Base-by-base conservation (phyloP, 345 rosid species). In the Salix koriyanagi region DNA sequence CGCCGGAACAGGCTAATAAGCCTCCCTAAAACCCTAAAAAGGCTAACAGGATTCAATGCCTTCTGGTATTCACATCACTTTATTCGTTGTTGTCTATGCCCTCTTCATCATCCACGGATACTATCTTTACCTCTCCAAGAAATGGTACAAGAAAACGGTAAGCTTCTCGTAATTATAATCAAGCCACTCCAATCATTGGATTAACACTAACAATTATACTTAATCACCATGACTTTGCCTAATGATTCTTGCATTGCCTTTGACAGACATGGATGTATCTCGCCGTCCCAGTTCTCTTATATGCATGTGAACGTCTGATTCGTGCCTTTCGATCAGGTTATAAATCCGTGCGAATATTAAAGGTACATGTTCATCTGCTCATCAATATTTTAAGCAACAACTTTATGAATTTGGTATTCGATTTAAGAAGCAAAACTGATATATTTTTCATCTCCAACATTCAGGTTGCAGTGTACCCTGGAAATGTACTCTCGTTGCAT, bases 211-310 rank as follows among this genome's bases (percentile, higher is more conserved):
- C 46, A 42, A 0, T 42, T 10, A 42, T 42, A 42, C 46, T 42
- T 0, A 10, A n/a, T 61, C 30, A 62, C 11, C 30, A 25, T 62
- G 7, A 10, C 36, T 11, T 26, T 12, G 52, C 14, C 41, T 66
- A 9, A 66, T 37, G 7, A 19, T 10, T 72, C 12, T 15, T 50
- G 30, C 41, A 8, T n/a, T 13, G 65, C 42, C 4, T 2, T 34
- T 81, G 64, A 60, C 87, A 93, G 97, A 91, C 98, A 16, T 91
- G 98, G 98, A 91, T 94, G 98, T 94, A 94, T 76, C 81, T 91
- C 14, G 91, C 98, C 10, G 75, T 86, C 60, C 98, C 98, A 10
- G 76, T 90, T 30, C 2, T 83, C 37, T 28, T 94, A 36, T 90
- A 94, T 41, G 88, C 89, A 0, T 80, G 80, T 5, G 95, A 90